Evolutionary conservation across 495 filamentous ascomycete species (phyloP).

Genomic region (Sordaria brevicollis): DNA sequence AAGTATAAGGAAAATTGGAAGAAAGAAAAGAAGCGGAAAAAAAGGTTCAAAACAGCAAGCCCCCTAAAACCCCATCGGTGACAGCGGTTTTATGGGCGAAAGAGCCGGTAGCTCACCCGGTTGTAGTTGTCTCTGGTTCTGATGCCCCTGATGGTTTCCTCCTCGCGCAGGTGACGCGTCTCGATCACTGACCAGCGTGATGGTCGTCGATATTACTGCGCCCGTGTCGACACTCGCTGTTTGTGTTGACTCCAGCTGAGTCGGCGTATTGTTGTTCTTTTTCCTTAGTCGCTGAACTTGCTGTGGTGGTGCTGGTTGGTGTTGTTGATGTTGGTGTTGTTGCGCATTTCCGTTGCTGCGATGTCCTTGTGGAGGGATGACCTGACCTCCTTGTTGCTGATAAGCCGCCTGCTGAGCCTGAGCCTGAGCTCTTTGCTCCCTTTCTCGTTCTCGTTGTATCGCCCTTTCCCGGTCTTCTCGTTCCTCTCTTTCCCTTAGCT

Average conservation of each 20-base stretch:
- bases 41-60: background rate
- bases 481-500: background rate
- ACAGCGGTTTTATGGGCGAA: constrained; percentile 63
- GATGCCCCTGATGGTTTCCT: constrained; percentile 1
- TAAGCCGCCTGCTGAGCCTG: constrained; percentile 3
- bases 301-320: constrained; percentile 4
- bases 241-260: background rate
- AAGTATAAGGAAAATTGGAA: background rate
- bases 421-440: background rate
- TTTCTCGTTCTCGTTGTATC: constrained; percentile 2
- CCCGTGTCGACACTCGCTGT: constrained; percentile 17
- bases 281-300: constrained; percentile 26
- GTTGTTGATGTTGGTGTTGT: constrained; percentile 34
- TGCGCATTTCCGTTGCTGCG: background rate
- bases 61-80: constrained; percentile 49
- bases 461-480: constrained; percentile 1
- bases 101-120: constrained; percentile 39
- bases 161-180: constrained; percentile 23
- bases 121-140: background rate
- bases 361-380: background rate
- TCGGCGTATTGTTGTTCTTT: constrained; percentile 23
- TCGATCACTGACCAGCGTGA: constrained; percentile 32
- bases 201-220: constrained; percentile 29
- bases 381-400: constrained; percentile 7
- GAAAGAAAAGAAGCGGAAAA: background rate